phyloP scores from a whole-genome alignment of 2,329 filamentous ascomycete species.

The Alternaria postmessia region DNA sequence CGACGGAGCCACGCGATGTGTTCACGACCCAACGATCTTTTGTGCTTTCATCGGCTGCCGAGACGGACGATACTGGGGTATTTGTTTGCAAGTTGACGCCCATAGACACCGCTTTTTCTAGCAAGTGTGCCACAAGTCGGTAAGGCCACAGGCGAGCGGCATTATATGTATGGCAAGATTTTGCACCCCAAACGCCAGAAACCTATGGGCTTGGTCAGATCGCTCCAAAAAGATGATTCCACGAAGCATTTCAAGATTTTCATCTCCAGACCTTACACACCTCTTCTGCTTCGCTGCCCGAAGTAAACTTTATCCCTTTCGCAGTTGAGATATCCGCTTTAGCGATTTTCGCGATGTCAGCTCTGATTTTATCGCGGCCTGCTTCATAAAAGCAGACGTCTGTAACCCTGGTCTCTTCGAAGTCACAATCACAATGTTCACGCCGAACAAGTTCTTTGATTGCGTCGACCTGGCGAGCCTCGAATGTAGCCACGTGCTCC shows the following conservation, averaged over 20 bases:
- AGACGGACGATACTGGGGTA: constrained; percentile 13
- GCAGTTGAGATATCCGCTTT: constrained; percentile 17
- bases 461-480: constrained; percentile 16
- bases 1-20: constrained; percentile 19
- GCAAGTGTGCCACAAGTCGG: constrained; percentile 14
- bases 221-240: neutral
- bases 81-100: constrained; percentile 22
- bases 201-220: constrained; percentile 2
- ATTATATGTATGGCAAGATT: constrained; percentile 21
- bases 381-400: constrained; percentile 16
- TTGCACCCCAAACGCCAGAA: constrained; percentile 19
- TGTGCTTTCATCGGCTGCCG: neutral
- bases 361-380: constrained; percentile 15
- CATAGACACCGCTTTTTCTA: constrained; percentile 14
- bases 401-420: constrained; percentile 21
- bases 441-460: constrained; percentile 19
- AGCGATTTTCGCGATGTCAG: constrained; percentile 5
- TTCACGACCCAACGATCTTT: constrained; percentile 4
- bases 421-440: constrained; percentile 20
- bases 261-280: neutral
- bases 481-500: constrained; percentile 22
- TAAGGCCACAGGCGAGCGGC: constrained; percentile 21
- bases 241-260: neutral
- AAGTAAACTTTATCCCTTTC: constrained; percentile 10
- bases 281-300: constrained; percentile 17